Evolutionary conservation across 805 yeast genomes (phyloP).

Genomic region (Ascoidea rubescens): DNA sequence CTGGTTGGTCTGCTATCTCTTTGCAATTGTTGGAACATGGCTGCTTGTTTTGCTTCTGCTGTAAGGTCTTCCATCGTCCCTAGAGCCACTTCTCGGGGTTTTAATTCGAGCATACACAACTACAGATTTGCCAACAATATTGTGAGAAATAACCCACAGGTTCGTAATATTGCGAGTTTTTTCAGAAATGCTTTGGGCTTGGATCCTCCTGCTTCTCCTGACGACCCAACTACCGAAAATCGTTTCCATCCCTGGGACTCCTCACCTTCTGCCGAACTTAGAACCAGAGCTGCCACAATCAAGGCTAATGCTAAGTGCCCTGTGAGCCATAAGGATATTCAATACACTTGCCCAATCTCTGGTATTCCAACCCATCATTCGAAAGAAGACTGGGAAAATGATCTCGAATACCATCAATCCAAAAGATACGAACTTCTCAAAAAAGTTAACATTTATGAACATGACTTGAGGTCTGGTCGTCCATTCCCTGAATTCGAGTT

Average conservation of each 20-base stretch:
- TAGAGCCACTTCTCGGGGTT: no score
- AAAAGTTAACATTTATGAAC: constrained; percentile 86
- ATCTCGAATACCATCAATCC: constrained; percentile 52
- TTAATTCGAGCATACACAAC: no score
- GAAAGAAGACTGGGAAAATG: constrained; percentile 78
- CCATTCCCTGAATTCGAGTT: constrained; percentile 92
- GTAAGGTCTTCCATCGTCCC: no score
- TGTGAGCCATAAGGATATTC: constrained; percentile 66
- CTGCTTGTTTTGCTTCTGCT: no score
- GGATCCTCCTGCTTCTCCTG: constrained; percentile 50
- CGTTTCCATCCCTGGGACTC: constrained; percentile 84
- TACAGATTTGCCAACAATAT: no score
- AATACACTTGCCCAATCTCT: constrained; percentile 80
- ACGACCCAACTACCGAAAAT: constrained; percentile 57
- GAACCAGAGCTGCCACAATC: constrained; percentile 85
- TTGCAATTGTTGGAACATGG: no score
- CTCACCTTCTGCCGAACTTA: constrained; percentile 75
- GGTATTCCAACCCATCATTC: constrained; percentile 97
- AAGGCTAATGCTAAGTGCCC: constrained; percentile 85
- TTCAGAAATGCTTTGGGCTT: constrained; percentile 36
- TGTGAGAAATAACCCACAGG: no score
- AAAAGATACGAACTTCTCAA: constrained; percentile 62
- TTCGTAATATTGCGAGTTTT: constrained; percentile 19
- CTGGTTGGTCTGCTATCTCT: no score
- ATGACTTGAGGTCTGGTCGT: constrained; percentile 87